Percentiles rank a stretch among this genome's conserved stretches.
These are phyloP conservation scores for Fusarium illudens DNA, from an alignment of 2,329 filamentous ascomycete species.

Conservation along the genomic window DNA sequence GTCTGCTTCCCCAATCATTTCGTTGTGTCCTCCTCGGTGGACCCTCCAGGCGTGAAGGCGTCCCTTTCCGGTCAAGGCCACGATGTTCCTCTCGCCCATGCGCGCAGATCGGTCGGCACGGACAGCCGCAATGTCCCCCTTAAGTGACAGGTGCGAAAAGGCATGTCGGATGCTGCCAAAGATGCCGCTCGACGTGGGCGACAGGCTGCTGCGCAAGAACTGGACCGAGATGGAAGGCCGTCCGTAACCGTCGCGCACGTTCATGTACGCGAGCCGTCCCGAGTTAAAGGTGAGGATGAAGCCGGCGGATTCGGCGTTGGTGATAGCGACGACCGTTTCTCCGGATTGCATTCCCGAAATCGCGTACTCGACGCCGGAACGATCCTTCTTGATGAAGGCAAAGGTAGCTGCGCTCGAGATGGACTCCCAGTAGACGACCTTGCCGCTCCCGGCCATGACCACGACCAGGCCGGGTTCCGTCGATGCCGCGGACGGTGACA, in stretches of 20 bases:
- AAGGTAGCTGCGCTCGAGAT: slow-evolving; percentile 88
- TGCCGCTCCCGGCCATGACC: slow-evolving; percentile 83
- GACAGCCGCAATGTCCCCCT: slow-evolving; percentile 82
- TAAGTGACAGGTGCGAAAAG: slow-evolving; percentile 73
- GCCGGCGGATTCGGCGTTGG: slow-evolving; percentile 85
- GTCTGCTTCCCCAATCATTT: slow-evolving; percentile 76
- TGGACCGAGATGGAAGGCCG: slow-evolving; percentile 82
- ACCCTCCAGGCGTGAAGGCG: slow-evolving; percentile 87
- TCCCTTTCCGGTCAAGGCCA: slow-evolving; percentile 80
- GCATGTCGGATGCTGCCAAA: slow-evolving; percentile 84
- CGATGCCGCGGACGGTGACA: slow-evolving; percentile 79
- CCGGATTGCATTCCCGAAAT: slow-evolving; percentile 80
- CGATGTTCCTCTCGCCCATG: slow-evolving; percentile 84
- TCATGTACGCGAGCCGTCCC: slow-evolving; percentile 87
- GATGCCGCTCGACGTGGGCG: slow-evolving; percentile 69
- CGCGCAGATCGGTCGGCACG: slow-evolving; percentile 75
- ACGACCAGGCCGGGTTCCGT: slow-evolving; percentile 87
- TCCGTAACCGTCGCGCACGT: slow-evolving; percentile 85
- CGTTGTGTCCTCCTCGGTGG: slow-evolving; percentile 85
- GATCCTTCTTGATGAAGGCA: slow-evolving; percentile 82
- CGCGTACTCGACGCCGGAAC: slow-evolving; percentile 78
- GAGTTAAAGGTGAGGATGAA: slow-evolving; percentile 87
- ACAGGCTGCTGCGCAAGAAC: slow-evolving; percentile 72
- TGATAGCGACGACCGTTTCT: slow-evolving; percentile 79
- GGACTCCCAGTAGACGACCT: slow-evolving; percentile 94